Conservation (phyloP, 2,329 filamentous ascomycete genomes). For the Aspergillus transmontanensis region DNA sequence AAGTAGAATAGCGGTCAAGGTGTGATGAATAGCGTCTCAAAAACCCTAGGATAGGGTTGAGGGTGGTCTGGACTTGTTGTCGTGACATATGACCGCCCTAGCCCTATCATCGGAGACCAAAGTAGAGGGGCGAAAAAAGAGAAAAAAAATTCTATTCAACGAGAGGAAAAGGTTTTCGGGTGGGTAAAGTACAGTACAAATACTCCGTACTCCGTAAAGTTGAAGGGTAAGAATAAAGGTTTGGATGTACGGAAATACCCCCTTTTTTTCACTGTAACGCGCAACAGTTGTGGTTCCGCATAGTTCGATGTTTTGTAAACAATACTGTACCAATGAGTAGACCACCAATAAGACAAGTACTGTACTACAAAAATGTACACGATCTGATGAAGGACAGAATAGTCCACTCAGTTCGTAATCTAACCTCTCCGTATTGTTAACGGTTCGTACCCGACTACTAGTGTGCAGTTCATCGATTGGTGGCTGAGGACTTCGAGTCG, state of each 20-base stretch:
- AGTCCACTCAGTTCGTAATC: neutral
- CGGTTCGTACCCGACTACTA: neutral
- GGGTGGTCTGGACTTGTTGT: neutral
- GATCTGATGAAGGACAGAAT: neutral
- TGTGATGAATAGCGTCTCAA: neutral
- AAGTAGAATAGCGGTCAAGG: neutral
- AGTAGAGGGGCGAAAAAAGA: neutral
- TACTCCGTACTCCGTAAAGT: no score
- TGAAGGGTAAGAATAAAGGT: no score
- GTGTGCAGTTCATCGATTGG: neutral
- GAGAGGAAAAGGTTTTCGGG: no score
- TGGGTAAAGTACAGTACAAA: neutral
- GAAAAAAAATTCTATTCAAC: no score
- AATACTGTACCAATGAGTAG: neutral
- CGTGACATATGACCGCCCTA: neutral
- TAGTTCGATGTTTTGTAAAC: no score
- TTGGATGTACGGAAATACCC: neutral
- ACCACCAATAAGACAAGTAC: neutral
- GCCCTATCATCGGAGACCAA: neutral
- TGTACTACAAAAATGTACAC: neutral
- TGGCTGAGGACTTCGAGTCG: neutral
- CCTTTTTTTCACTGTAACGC: no score
- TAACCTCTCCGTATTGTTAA: neutral
- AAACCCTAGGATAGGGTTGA: neutral
- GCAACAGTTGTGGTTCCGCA: no score